phyloP scores from a whole-genome alignment of 208 protist genomes.

The Trypanosomatidae sp. region DNA sequence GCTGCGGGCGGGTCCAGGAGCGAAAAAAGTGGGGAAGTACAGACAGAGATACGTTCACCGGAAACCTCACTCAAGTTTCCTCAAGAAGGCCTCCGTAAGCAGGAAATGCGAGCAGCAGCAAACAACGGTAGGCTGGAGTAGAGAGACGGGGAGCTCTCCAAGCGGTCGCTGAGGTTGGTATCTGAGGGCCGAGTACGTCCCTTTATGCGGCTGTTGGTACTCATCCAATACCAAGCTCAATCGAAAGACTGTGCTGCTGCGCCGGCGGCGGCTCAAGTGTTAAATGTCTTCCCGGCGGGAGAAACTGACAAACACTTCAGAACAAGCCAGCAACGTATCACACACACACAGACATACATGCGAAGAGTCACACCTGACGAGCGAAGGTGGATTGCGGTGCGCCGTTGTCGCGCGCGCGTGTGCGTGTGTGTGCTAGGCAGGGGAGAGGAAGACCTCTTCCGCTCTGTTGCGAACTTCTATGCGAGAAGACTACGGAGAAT shows the following conservation, averaged over 20 bases:
- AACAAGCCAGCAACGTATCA: not conserved
- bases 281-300: not conserved
- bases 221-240: not conserved
- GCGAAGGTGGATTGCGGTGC: not conserved
- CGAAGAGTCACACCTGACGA: not conserved
- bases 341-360: not conserved
- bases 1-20: not conserved
- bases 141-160: not conserved
- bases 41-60: not conserved
- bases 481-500: not conserved
- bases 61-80: not conserved
- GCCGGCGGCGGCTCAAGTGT: not conserved
- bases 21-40: not conserved
- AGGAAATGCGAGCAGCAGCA: not conserved
- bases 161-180: not conserved
- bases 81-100: not conserved
- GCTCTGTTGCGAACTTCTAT: not conserved
- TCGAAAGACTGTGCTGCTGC: not conserved
- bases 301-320: not conserved
- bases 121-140: not conserved
- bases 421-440: not conserved
- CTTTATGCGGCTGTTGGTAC: not conserved
- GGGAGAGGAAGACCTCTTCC: not conserved
- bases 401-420: not conserved
- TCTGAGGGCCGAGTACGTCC: not conserved